A percentile compares a stretch with the other conserved stretches of the same genome.
phyloP scores from a whole-genome alignment of 2,329 filamentous ascomycete genomes.

The Neobulgaria alba region DNA sequence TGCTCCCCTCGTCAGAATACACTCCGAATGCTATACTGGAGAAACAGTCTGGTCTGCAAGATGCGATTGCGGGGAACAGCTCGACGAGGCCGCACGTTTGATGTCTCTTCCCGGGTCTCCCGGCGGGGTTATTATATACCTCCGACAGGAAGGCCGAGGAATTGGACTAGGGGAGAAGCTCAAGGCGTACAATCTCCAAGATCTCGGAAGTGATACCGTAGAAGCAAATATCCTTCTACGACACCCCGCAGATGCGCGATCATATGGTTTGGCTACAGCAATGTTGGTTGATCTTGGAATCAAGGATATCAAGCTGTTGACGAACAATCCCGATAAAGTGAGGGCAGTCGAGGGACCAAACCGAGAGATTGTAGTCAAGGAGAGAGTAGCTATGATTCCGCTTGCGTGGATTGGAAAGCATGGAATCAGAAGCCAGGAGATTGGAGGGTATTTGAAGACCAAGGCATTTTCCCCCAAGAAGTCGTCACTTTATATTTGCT shows the following conservation, averaged over 20 bases:
- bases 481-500: not conserved
- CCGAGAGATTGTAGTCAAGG: constrained; percentile 76
- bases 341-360: constrained; percentile 87
- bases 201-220: constrained; percentile 93
- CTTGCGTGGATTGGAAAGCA: constrained; percentile 74
- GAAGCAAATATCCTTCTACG: constrained; percentile 87
- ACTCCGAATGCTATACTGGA: constrained; percentile 96
- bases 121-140: constrained; percentile 89
- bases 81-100: constrained; percentile 88
- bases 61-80: constrained; percentile 95
- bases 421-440: constrained; percentile 79
- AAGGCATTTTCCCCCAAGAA: constrained; percentile 54
- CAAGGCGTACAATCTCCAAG: constrained; percentile 96
- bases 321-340: constrained; percentile 97
- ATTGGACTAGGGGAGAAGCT: constrained; percentile 93
- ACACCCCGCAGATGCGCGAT: constrained; percentile 89
- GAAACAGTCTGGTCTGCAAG: constrained; percentile 97
- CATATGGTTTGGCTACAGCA: constrained; percentile 92
- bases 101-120: constrained; percentile 45
- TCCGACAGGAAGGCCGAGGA: constrained; percentile 90
- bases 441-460: constrained; percentile 88
- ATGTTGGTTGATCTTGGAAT: constrained; percentile 85
- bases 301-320: constrained; percentile 69
- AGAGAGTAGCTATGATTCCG: constrained; percentile 92
- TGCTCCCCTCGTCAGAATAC: constrained; percentile 80